These are phyloP conservation scores for Flaveria brownii DNA, from an alignment of 129 eudicot genomes.

Conservation along the genomic window DNA sequence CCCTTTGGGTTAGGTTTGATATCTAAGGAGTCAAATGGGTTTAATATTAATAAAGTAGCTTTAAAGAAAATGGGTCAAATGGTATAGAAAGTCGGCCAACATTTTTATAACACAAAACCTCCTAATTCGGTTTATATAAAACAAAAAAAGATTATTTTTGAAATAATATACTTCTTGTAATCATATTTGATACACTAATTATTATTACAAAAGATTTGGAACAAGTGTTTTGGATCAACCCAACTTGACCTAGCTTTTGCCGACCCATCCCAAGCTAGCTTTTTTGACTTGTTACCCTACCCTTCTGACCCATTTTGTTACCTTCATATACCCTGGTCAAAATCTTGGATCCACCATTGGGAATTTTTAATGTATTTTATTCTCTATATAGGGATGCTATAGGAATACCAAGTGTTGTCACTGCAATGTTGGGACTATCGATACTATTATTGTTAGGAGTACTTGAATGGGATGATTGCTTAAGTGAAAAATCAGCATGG, in stretches of 20 bases:
- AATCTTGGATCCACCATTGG: not conserved
- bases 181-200: not conserved
- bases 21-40: not conserved
- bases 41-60: not conserved
- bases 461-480: slow-evolving; percentile 88
- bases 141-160: not conserved
- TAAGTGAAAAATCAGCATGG: slow-evolving; percentile 97
- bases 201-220: not conserved
- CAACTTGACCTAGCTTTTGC: not conserved
- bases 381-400: slow-evolving; percentile 60
- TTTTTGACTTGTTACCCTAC: not conserved
- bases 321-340: not conserved
- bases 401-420: slow-evolving; percentile 91
- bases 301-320: not conserved
- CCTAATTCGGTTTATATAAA: not conserved
- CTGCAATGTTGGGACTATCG: slow-evolving; percentile 96
- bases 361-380: slow-evolving; percentile 16
- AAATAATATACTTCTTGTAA: not conserved
- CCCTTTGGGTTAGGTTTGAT: slow-evolving; percentile 1
- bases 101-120: not conserved
- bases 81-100: not conserved
- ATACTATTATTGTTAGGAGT: slow-evolving; percentile 77
- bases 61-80: not conserved
- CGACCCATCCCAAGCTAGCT: not conserved
- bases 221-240: not conserved